Base-by-base conservation (phyloP, 164 flowering plant genomes). In the Vitis labrusca region DNA sequence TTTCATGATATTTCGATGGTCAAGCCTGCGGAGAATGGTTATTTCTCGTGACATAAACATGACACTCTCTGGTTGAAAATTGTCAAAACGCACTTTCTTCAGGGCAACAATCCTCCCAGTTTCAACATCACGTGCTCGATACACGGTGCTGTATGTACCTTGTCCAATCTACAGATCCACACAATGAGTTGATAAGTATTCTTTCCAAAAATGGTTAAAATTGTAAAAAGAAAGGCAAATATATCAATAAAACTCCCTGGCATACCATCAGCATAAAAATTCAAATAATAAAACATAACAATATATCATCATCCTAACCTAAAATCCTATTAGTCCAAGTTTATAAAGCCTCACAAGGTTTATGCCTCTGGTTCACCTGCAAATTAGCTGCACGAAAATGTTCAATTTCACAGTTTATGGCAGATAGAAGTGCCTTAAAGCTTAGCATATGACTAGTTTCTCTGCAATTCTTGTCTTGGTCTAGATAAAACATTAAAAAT, bases 1-100 rank as follows among this genome's bases (percentile, higher is more conserved):
- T 69, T 86, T 92, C 79, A 92, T 81, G 48, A 94, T 77, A 68
- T 94, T 94, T 49, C 95, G 97, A 78, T 94, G 98, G 73, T 94
- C 90, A 63, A 94, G 88, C 67, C 84, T 78, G 63, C 98, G 95
- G 6, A 94, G 91, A 69, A 95, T 91, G 73, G 69, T 62, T 23
- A 95, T 95, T 78, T 95, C 98, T 57, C 98, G 86, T 51, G 99
- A 91, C 99, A 95, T 95, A 73, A 95, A 95, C 77, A 90, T 84
- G 11, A 95, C 89, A 77, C 98, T 95, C 76, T 91, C 98, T 8
- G 92, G 91, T 70, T 95, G 90, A 67, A 85, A 85, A 67, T 88
- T 89, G 80, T 92, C 95, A 73, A 94, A 89, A 11, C 91, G 88
- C 10, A 92, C 94, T 85, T 90, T 91, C 84, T 92, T 94, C 68